Percentiles rank a stretch among this genome's conserved stretches.
phyloP scores from a whole-genome alignment of 352 stramenopile genomes.

The Globisporangium abappressorium region DNA sequence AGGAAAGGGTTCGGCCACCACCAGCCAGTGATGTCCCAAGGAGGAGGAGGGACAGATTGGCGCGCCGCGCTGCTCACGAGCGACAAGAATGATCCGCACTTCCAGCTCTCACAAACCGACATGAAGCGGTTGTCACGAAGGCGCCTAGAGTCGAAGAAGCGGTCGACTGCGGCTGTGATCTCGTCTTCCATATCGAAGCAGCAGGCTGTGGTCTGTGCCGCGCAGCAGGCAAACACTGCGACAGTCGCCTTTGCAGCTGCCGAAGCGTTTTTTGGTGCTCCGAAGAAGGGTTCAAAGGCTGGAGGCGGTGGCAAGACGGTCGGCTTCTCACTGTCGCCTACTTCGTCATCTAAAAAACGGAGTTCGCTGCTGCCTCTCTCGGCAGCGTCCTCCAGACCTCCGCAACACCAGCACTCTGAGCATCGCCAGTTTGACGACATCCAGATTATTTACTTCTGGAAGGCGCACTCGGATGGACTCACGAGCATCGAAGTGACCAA shows the following conservation, averaged over 20 bases:
- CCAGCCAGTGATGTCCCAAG: conserved; percentile 19
- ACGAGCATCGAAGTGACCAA: conserved; percentile 57
- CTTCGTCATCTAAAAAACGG: conserved; percentile 1
- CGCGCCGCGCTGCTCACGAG: conserved; percentile 30
- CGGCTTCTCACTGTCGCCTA: neutral
- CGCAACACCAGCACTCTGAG: neutral
- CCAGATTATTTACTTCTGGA: conserved; percentile 28
- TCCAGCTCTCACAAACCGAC: conserved; percentile 37
- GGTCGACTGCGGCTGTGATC: conserved; percentile 4
- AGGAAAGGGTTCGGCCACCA: conserved; percentile 21
- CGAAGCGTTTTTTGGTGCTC: conserved; percentile 33
- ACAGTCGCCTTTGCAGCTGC: conserved; percentile 39
- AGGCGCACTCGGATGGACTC: conserved; percentile 45
- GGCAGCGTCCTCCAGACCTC: neutral
- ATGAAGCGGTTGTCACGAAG: conserved; percentile 36
- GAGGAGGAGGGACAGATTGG: conserved; percentile 22
- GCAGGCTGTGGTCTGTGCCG: conserved; percentile 10
- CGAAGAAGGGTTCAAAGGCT: conserved; percentile 14
- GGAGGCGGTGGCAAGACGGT: conserved; percentile 15
- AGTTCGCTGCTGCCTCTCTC: conserved; percentile 11
- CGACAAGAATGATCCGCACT: conserved; percentile 30
- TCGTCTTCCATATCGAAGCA: neutral
- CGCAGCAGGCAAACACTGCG: conserved; percentile 27
- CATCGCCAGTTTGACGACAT: conserved; percentile 3
- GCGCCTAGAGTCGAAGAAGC: conserved; percentile 33